A percentile compares a stretch with the other conserved stretches of the same genome.
phyloP scores from a whole-genome alignment of 1,139 yeast species.

The Magnusiomyces fungicola region DNA sequence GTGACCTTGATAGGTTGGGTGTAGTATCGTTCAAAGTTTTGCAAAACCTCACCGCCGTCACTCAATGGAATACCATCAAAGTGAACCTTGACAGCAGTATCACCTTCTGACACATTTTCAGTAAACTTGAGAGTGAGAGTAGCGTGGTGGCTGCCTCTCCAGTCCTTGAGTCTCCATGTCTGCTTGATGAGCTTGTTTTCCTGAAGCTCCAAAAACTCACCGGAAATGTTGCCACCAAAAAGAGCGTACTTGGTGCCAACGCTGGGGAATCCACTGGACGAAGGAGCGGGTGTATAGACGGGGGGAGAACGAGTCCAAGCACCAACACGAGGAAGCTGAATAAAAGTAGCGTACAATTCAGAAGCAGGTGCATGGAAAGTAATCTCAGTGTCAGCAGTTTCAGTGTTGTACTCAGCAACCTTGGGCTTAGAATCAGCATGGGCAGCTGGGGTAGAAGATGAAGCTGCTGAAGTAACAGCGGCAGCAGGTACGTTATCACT shows the following conservation, averaged over 20 bases:
- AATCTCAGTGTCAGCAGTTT: constrained; percentile 64
- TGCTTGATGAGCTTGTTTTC: constrained; percentile 51
- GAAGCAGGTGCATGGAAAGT: constrained; percentile 82
- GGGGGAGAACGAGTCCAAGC: constrained; percentile 89
- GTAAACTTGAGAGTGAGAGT: constrained; percentile 55
- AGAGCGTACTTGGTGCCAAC: constrained; percentile 55
- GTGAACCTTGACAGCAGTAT: constrained; percentile 69
- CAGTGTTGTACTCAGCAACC: constrained; percentile 53
- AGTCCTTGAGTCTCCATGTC: constrained; percentile 81
- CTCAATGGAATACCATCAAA: constrained; percentile 94
- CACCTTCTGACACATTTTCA: constrained; percentile 57
- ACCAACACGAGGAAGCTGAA: constrained; percentile 67
- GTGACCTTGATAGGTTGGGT: constrained; percentile 81
- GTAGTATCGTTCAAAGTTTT: constrained; percentile 83
- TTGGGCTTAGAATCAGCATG: constrained; percentile 16
- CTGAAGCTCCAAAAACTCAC: constrained; percentile 56
- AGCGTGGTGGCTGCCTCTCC: constrained; percentile 83
- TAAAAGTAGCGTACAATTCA: constrained; percentile 67
- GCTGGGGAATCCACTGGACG: constrained; percentile 33
- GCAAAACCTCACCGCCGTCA: constrained; percentile 84
- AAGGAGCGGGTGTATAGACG: constrained; percentile 51
- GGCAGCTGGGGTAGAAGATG: constrained; percentile 17
- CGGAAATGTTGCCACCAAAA: constrained; percentile 85
- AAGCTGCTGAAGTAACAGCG: constrained; percentile 11
- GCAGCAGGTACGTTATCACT: constrained; percentile 13